phyloP scores from a whole-genome alignment of 495 filamentous ascomycete genomes.

The Trichoderma asperelloides region DNA sequence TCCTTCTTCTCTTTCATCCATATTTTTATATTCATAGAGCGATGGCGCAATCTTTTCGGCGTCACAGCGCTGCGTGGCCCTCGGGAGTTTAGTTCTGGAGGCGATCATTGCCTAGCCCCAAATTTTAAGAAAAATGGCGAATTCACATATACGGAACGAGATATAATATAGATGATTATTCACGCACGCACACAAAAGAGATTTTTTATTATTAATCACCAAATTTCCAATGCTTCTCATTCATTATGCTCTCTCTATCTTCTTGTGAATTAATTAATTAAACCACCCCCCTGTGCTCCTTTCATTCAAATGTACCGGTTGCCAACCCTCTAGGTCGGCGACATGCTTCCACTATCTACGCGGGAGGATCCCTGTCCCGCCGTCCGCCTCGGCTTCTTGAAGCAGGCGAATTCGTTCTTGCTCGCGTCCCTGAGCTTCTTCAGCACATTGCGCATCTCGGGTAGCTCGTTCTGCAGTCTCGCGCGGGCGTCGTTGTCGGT shows the following conservation, averaged over 20 bases:
- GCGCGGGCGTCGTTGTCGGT: slow-evolving; percentile 78
- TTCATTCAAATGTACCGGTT: neutral
- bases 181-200: neutral
- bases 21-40: neutral
- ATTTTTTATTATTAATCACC: neutral
- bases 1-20: neutral
- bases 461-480: slow-evolving; percentile 73
- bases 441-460: slow-evolving; percentile 75
- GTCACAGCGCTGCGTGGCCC: neutral
- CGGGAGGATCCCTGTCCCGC: neutral
- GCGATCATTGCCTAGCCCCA: neutral
- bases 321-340: neutral
- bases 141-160: neutral
- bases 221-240: neutral
- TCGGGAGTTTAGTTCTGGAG: neutral
- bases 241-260: neutral
- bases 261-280: neutral
- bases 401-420: slow-evolving; percentile 77
- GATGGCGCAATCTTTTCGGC: neutral
- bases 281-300: too few species aligned
- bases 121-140: neutral
- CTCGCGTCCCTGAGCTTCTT: slow-evolving; percentile 76
- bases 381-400: slow-evolving; percentile 43
- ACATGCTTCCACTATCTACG: neutral
- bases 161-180: neutral